Percentiles rank a stretch among this genome's conserved stretches.
Evolutionary conservation across 2,329 filamentous ascomycete species (phyloP).

Genomic region (Neofusicoccum laricinum): DNA sequence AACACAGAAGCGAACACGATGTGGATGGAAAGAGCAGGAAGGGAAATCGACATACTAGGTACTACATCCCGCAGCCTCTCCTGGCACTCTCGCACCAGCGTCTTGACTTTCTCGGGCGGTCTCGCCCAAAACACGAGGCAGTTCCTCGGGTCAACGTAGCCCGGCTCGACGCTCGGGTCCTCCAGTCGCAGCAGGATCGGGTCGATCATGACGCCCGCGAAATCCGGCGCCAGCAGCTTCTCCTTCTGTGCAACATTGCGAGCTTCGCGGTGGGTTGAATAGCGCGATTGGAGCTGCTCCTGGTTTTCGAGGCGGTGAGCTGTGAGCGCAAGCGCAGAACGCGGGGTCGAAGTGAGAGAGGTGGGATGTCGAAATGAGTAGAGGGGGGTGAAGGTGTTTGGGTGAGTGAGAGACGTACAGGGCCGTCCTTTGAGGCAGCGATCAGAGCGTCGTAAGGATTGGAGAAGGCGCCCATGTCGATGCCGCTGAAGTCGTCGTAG

Average conservation of each 20-base stretch:
- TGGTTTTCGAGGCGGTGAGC: constrained; percentile 29
- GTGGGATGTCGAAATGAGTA: neutral
- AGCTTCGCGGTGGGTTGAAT: constrained; percentile 68
- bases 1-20: no score
- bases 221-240: constrained; percentile 68
- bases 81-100: constrained; percentile 69
- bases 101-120: constrained; percentile 68
- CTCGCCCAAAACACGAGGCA: constrained; percentile 88
- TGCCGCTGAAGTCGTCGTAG: constrained; percentile 39
- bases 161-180: constrained; percentile 60
- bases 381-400: neutral
- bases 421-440: constrained; percentile 61
- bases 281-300: constrained; percentile 68
- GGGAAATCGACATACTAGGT: constrained; percentile 59
- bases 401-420: constrained; percentile 50
- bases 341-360: neutral
- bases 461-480: constrained; percentile 42
- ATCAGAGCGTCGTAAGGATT: constrained; percentile 80
- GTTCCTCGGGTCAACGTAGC: constrained; percentile 71
- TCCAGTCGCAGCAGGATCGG: constrained; percentile 69
- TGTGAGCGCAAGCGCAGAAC: neutral
- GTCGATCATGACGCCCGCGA: constrained; percentile 71
- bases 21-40: neutral
- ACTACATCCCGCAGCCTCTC: constrained; percentile 60
- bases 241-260: constrained; percentile 74